Conservation (phyloP, 352 stramenopile species). For the Phytophthora hybrid region DNA sequence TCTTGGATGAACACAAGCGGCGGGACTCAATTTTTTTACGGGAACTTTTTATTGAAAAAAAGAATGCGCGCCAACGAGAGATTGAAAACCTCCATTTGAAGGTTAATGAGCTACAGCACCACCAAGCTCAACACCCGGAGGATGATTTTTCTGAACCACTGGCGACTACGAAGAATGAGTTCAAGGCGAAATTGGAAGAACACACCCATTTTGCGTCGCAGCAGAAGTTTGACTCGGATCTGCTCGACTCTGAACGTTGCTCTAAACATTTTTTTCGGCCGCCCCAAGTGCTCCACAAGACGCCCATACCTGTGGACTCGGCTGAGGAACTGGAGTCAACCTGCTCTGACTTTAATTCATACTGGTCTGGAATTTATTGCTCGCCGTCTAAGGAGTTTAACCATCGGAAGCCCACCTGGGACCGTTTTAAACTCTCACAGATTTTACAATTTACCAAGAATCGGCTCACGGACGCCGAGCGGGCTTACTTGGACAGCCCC, state of each 20-base stretch:
- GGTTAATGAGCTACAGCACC: not conserved
- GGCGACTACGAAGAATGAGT: not conserved
- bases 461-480: not conserved
- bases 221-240: too few relatives aligned
- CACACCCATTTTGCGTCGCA: too few relatives aligned
- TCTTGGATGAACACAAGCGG: slow-evolving; percentile 5
- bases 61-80: not conserved
- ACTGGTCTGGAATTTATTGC: too few relatives aligned
- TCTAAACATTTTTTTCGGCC: too few relatives aligned
- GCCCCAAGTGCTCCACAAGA: too few relatives aligned
- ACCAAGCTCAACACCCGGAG: not conserved
- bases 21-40: not conserved
- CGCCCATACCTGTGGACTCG: too few relatives aligned
- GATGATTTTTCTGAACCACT: not conserved
- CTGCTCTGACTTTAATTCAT: too few relatives aligned
- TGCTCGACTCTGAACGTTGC: too few relatives aligned
- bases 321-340: too few relatives aligned
- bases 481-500: not conserved
- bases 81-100: not conserved
- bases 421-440: too few relatives aligned
- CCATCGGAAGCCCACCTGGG: too few relatives aligned
- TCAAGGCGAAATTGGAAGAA: not conserved
- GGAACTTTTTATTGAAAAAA: not conserved
- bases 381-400: too few relatives aligned
- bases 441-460: not conserved